Base-by-base conservation (phyloP, 129 eudicot species). In the Tagetes patula region DNA sequence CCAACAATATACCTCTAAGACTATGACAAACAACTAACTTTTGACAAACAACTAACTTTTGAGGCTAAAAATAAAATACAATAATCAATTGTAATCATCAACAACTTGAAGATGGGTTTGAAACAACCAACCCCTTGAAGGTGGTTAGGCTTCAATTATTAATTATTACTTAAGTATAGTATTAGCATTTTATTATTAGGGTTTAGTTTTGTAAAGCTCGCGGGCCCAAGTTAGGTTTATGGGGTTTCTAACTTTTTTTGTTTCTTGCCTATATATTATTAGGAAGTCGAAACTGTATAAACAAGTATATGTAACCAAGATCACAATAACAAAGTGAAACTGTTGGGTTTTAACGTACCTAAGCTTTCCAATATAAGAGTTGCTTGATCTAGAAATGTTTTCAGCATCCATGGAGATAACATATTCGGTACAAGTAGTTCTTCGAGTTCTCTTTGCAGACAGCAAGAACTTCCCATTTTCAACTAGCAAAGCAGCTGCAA, bases 351-450 rank as follows among this genome's bases (percentile, higher is more conserved):
- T 40, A 39, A 64, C 8, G 65, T 78, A 91, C 97, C 97, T 87
- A 52, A 91, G 86, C 77, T 91, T 91, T 80, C 97, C 97, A 10
- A 91, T 86, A 62, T 91, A 91, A 47, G 97, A 84, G 86, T 81
- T 88, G 83, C 91, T 91, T 55, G 97, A 87, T 82, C 97, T 82
- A 34, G 97, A 87, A 73, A 91, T 91, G 73, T 91, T 87, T 68
- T 88, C 95, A 39, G 97, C 95, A 48, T 91, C 97, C 91, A 88
- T 91, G 60, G 97, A 91, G 72, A 91, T 87, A 32, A 91, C 89
- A 64, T 91, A 91, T 77, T 91, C 97, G 1, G 97, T 91, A 79
- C 91, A 91, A 67, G 97, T 91, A 58, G 97, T 91, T 71, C 97
- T 79, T 53, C 95, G 83, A 50, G 97, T 91, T 82, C 95, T 72